Conservation (phyloP, 2,329 filamentous ascomycete species). For the Trichophaea hybrida region DNA sequence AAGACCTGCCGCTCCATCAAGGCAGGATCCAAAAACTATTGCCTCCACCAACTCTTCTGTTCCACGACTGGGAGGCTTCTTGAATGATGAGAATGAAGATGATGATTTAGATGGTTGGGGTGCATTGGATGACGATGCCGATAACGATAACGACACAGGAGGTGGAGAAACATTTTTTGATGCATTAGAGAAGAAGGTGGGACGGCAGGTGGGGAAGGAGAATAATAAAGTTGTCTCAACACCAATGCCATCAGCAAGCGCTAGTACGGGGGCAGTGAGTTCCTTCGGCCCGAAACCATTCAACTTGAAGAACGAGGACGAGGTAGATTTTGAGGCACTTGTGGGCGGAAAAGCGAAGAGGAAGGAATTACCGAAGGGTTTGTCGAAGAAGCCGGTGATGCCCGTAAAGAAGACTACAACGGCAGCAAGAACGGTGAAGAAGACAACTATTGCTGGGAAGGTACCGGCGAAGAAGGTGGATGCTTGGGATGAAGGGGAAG, state of each 20-base stretch:
- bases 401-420: constrained; percentile 48
- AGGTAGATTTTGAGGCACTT: constrained; percentile 95
- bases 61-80: constrained; percentile 33
- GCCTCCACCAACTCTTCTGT: constrained; percentile 29
- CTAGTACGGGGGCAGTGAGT: constrained; percentile 16
- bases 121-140: constrained; percentile 41
- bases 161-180: constrained; percentile 37
- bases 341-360: constrained; percentile 50
- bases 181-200: constrained; percentile 28
- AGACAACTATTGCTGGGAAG: constrained; percentile 72
- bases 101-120: constrained; percentile 66
- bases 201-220: not conserved
- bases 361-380: constrained; percentile 68
- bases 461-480: constrained; percentile 59
- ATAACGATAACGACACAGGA: constrained; percentile 36
- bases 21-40: constrained; percentile 36
- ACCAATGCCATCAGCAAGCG: constrained; percentile 25
- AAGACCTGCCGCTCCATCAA: constrained; percentile 44
- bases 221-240: not conserved
- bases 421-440: constrained; percentile 31
- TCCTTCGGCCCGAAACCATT: constrained; percentile 13
- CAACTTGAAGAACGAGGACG: constrained; percentile 48
- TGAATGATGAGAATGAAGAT: constrained; percentile 43
- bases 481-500: constrained; percentile 43
- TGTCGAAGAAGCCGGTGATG: constrained; percentile 44